Evolutionary conservation across 768 basidiomycete species (phyloP).

Genomic region (Podaxis sp.): DNA sequence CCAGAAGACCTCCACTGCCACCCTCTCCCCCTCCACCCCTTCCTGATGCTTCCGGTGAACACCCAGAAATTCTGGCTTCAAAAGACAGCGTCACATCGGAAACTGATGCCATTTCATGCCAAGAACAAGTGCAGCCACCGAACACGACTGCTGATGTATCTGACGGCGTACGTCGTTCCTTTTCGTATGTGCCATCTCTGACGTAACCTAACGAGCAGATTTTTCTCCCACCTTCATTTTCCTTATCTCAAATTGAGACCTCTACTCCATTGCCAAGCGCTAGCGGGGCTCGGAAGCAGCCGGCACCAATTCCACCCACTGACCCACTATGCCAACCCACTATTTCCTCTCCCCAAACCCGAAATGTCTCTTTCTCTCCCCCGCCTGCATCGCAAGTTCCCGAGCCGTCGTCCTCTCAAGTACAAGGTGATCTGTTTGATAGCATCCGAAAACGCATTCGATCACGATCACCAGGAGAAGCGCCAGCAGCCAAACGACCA

Average conservation of each 20-base stretch:
- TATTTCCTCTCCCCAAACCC: conserved; percentile 15
- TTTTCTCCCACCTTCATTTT: conserved; percentile 55
- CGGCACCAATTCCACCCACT: neutral
- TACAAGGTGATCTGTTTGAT: neutral
- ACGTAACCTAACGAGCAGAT: conserved; percentile 21
- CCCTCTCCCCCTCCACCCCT: neutral
- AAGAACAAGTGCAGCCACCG: neutral
- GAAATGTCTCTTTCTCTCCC: neutral
- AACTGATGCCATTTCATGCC: neutral
- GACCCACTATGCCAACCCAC: conserved; percentile 27
- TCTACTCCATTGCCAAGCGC: conserved; percentile 39
- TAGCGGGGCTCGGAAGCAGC: neutral
- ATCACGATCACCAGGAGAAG: neutral
- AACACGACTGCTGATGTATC: neutral
- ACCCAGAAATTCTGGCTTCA: neutral
- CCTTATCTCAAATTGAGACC: conserved; percentile 41
- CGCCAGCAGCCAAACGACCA: neutral
- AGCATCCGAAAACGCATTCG: neutral
- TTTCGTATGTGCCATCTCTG: neutral
- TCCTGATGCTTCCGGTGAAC: neutral
- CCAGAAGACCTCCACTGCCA: neutral
- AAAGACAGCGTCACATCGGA: neutral
- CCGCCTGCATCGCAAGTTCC: neutral
- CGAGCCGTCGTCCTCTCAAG: neutral
- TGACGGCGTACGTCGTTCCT: neutral